phyloP scores from a whole-genome alignment of 768 basidiomycete species.

The Tricholoma furcatifolium region DNA sequence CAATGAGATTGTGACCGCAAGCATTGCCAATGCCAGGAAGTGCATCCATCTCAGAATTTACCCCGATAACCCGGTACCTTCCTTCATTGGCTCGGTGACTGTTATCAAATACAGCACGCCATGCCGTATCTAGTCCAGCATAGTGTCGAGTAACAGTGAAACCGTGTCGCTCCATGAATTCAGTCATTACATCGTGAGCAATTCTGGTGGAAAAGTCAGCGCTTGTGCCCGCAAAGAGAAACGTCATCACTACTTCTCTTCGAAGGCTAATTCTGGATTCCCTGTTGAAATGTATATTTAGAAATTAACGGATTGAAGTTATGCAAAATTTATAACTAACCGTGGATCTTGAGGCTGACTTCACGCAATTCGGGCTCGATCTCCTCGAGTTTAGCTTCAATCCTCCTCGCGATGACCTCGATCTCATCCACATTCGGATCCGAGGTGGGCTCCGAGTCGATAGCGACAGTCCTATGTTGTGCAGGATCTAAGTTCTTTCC shows the following conservation, averaged over 20 bases:
- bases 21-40: conserved; percentile 58
- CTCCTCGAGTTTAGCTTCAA: conserved; percentile 53
- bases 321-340: conserved; percentile 43
- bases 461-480: conserved; percentile 1
- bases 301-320: not conserved
- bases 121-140: conserved; percentile 71
- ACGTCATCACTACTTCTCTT: conserved; percentile 44
- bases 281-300: conserved; percentile 31
- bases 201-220: conserved; percentile 12
- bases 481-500: conserved; percentile 33
- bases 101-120: conserved; percentile 71
- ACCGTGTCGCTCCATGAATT: conserved; percentile 65
- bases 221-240: conserved; percentile 19
- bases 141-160: conserved; percentile 74
- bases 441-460: no score
- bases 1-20: conserved; percentile 85
- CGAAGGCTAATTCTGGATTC: conserved; percentile 65
- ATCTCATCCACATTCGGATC: conserved; percentile 13
- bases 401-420: conserved; percentile 46
- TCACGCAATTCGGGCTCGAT: conserved; percentile 53
- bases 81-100: no score
- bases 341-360: conserved; percentile 71
- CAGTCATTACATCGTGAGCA: conserved; percentile 70
- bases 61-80: conserved; percentile 68
- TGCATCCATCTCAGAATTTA: conserved; percentile 82